Evolutionary conservation across 1,284 basidiomycete species (phyloP).

Genomic region (Rhodotorula sp.): DNA sequence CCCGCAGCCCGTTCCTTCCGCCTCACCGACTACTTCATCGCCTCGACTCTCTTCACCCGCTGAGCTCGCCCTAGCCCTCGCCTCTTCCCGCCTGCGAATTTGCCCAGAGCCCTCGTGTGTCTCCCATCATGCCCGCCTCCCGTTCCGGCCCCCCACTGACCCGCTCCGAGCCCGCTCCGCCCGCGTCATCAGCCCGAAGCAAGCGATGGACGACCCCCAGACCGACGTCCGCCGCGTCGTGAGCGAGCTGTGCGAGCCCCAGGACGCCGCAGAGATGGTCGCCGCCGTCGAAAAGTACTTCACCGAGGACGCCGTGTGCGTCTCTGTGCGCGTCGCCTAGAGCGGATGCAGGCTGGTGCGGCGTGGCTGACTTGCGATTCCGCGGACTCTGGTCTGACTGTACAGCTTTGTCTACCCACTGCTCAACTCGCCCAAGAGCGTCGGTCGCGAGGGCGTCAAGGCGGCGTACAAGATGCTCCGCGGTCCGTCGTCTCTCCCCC

Average conservation of each 20-base stretch:
- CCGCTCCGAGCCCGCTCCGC: neutral
- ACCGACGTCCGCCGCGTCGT: slow-evolving; percentile 32
- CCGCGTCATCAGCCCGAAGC: neutral
- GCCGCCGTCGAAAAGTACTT: slow-evolving; percentile 37
- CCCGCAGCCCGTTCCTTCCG: no score
- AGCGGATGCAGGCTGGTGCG: neutral
- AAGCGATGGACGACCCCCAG: slow-evolving; percentile 23
- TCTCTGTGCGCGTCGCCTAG: neutral
- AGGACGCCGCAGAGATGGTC: slow-evolving; percentile 11
- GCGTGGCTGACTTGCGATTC: neutral
- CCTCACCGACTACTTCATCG: no score
- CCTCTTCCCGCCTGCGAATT: no score
- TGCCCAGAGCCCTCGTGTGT: no score
- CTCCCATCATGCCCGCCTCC: no score
- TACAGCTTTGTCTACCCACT: slow-evolving; percentile 25
- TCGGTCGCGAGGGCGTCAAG: slow-evolving; percentile 34
- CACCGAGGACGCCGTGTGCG: slow-evolving; percentile 16
- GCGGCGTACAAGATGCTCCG: slow-evolving; percentile 37
- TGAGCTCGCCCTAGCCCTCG: no score
- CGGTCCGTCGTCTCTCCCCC: neutral
- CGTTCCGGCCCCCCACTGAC: neutral
- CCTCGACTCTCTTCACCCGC: no score
- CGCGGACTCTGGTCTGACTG: neutral
- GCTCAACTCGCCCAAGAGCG: slow-evolving; percentile 20
- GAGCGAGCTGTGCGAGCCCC: slow-evolving; percentile 17